These are phyloP conservation scores for Stachybotrys chartarum DNA, from an alignment of 2,329 filamentous ascomycete species.

Conservation along the genomic window DNA sequence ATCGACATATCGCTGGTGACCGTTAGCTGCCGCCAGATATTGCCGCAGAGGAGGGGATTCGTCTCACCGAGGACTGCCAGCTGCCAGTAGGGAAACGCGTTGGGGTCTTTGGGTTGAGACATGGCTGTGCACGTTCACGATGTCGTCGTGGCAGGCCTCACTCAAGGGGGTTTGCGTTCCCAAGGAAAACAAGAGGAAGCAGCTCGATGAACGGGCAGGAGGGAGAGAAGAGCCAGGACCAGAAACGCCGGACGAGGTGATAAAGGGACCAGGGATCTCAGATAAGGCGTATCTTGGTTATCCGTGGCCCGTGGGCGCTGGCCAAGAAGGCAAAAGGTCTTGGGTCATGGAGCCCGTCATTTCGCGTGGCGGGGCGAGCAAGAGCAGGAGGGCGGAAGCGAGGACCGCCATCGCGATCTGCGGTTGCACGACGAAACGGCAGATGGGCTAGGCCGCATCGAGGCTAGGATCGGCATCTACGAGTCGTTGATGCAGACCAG, in stretches of 20 bases:
- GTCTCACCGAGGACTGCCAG: slow-evolving; percentile 6
- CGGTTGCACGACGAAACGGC: too few relatives aligned
- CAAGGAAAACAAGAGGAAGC: too few relatives aligned
- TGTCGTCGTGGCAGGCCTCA: neutral
- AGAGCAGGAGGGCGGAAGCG: neutral
- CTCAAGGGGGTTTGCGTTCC: too few relatives aligned
- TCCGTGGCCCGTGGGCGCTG: neutral
- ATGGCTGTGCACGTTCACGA: neutral
- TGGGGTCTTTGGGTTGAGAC: slow-evolving; percentile 4
- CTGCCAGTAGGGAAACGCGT: slow-evolving; percentile 6
- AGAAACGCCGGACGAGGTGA: neutral
- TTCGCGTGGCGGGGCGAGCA: neutral
- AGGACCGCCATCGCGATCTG: neutral
- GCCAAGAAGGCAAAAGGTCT: neutral
- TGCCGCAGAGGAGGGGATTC: neutral
- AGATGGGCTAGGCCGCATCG: neutral
- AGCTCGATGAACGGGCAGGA: neutral
- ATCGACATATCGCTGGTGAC: slow-evolving; percentile 16
- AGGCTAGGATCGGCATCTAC: neutral
- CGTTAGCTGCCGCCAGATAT: neutral
- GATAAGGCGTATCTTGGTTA: too few relatives aligned
- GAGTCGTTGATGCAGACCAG: too few relatives aligned
- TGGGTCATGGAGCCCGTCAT: neutral
- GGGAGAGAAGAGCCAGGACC: neutral
- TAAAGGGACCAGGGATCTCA: too few relatives aligned